These are phyloP conservation scores for Zostera marina DNA, from an alignment of 116 monocot species.

Conservation along the genomic window DNA sequence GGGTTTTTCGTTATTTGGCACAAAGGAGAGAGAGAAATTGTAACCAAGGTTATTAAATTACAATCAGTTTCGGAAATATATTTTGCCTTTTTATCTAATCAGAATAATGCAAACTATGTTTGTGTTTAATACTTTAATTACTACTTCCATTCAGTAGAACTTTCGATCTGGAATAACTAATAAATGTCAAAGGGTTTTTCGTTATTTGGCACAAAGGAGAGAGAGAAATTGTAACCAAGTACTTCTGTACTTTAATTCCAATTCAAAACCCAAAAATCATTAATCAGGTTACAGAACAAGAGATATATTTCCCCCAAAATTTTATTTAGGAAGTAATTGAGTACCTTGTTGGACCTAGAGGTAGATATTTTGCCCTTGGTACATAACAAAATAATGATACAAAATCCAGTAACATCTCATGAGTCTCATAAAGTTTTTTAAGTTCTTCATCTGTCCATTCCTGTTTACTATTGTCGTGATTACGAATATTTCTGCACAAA, in stretches of 20 bases:
- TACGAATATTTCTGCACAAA: constrained; percentile 75
- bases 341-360: constrained; percentile 93
- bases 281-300: not conserved
- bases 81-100: too few relatives aligned
- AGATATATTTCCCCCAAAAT: too few relatives aligned
- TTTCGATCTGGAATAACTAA: too few relatives aligned
- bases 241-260: too few relatives aligned
- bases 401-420: constrained; percentile 86
- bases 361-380: constrained; percentile 92
- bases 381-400: constrained; percentile 96
- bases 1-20: too few relatives aligned
- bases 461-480: constrained; percentile 96
- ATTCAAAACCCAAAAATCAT: not conserved
- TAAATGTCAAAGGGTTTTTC: too few relatives aligned
- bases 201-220: too few relatives aligned
- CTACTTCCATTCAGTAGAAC: too few relatives aligned
- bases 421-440: constrained; percentile 93
- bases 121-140: too few relatives aligned
- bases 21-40: not conserved
- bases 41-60: too few relatives aligned
- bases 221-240: not conserved
- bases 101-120: too few relatives aligned
- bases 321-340: not conserved
- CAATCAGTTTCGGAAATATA: too few relatives aligned
- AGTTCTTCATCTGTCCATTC: constrained; percentile 99